phyloP scores from a whole-genome alignment of 202 grass and related monocot species.

The Zizania palustris region DNA sequence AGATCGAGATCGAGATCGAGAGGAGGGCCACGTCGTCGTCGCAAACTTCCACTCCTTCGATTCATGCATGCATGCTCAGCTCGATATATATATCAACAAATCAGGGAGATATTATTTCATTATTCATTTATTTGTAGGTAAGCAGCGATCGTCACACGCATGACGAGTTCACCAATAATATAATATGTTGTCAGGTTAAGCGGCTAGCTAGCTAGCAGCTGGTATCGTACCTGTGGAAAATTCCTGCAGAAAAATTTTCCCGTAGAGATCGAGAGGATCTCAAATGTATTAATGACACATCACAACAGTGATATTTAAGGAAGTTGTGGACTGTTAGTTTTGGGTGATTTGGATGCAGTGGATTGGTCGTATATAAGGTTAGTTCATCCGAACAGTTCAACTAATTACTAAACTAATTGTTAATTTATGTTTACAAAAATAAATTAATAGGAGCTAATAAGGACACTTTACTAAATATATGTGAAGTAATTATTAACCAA shows the following conservation, averaged over 20 bases:
- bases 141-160: neutral
- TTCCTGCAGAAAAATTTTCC: neutral
- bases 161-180: neutral
- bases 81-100: neutral
- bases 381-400: no score
- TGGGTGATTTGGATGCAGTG: neutral
- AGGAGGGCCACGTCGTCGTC: neutral
- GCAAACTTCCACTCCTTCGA: conserved; percentile 7
- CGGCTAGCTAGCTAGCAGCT: no score
- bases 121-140: neutral
- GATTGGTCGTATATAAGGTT: neutral
- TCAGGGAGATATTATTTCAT: no score
- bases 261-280: neutral
- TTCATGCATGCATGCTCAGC: no score
- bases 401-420: no score
- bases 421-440: no score
- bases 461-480: no score
- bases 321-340: conserved; percentile 5
- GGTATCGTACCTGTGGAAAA: neutral
- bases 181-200: no score
- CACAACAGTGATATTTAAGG: neutral
- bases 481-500: no score
- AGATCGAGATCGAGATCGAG: no score
- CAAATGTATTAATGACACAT: neutral
- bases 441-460: no score